These are phyloP conservation scores for Ascodesmis nigricans DNA, from an alignment of 495 filamentous ascomycete genomes.

Conservation along the genomic window DNA sequence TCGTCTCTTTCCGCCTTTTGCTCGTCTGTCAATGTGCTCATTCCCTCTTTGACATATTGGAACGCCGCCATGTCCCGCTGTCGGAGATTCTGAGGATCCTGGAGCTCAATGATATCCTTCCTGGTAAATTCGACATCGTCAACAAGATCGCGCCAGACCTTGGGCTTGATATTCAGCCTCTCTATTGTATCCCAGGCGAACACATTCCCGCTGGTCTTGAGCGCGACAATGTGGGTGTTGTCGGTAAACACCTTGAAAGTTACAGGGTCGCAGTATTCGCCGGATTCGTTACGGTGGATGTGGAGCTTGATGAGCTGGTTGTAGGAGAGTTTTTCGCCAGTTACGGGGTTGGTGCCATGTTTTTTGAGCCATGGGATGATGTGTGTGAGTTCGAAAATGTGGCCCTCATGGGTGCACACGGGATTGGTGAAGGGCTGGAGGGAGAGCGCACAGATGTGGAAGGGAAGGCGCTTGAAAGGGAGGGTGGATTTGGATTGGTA, in stretches of 20 bases:
- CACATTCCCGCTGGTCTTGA: slow-evolving; percentile 61
- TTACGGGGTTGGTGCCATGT: slow-evolving; percentile 73
- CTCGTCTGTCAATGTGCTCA: slow-evolving; percentile 40
- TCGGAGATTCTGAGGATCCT: slow-evolving; percentile 84
- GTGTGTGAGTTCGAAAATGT: slow-evolving; percentile 69
- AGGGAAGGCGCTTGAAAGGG: slow-evolving; percentile 73
- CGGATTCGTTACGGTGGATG: slow-evolving; percentile 79
- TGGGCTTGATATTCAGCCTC: slow-evolving; percentile 87
- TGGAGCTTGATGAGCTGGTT: slow-evolving; percentile 78
- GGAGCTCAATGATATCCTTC: slow-evolving; percentile 86
- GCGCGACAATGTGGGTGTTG: slow-evolving; percentile 86
- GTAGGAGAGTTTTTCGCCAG: slow-evolving; percentile 51
- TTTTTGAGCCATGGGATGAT: slow-evolving; percentile 85
- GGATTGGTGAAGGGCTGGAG: slow-evolving; percentile 79
- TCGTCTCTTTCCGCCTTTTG: slow-evolving; percentile 32
- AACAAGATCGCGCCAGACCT: slow-evolving; percentile 85
- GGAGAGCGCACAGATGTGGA: slow-evolving; percentile 93
- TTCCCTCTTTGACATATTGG: slow-evolving; percentile 72
- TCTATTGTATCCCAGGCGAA: slow-evolving; percentile 92
- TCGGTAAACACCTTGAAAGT: slow-evolving; percentile 95
- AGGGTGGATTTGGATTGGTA: slow-evolving; percentile 28
- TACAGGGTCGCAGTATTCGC: slow-evolving; percentile 86
- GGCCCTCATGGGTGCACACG: slow-evolving; percentile 57
- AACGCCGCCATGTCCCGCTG: slow-evolving; percentile 69
- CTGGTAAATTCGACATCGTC: slow-evolving; percentile 71